Conservation (phyloP, 495 filamentous ascomycete genomes). For the Penicillium diatomitis region DNA sequence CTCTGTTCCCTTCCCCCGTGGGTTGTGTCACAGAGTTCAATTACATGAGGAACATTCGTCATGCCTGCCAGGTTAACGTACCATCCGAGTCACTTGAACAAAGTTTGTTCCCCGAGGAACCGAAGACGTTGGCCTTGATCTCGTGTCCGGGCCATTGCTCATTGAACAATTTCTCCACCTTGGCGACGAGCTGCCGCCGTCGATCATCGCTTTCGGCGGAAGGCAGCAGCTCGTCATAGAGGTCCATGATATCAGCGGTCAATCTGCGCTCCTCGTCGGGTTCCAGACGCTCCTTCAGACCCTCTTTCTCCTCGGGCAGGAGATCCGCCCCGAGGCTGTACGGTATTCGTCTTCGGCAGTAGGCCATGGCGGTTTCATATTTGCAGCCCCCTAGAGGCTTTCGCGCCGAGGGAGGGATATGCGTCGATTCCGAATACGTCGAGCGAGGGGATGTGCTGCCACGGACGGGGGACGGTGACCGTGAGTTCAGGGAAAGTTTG, state of each 20-base stretch:
- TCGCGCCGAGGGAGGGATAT: conserved; percentile 55
- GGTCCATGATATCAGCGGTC: conserved; percentile 67
- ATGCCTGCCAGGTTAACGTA: conserved; percentile 33
- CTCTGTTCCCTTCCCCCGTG: neutral
- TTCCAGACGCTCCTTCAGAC: conserved; percentile 56
- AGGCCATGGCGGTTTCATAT: conserved; percentile 70
- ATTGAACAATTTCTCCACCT: conserved; percentile 80
- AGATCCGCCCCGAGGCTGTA: conserved; percentile 76
- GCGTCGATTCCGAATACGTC: conserved; percentile 78
- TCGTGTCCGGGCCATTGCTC: conserved; percentile 83
- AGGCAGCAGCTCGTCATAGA: conserved; percentile 80
- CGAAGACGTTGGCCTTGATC: conserved; percentile 89
- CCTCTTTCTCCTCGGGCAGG: conserved; percentile 56
- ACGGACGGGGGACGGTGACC: conserved; percentile 76
- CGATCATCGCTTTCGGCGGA: conserved; percentile 69
- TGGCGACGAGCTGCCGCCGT: conserved; percentile 64
- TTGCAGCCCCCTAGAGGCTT: conserved; percentile 57
- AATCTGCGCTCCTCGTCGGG: conserved; percentile 70
- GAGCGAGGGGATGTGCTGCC: conserved; percentile 82
- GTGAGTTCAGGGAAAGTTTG: conserved; percentile 71
- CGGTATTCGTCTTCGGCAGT: conserved; percentile 75
- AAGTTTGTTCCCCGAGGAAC: conserved; percentile 89
- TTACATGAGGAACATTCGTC: neutral
- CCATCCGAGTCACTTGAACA: conserved; percentile 96
- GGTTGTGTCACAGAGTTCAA: neutral